Conservation (phyloP, 129 eudicot genomes). For the Artemisia tridentata region DNA sequence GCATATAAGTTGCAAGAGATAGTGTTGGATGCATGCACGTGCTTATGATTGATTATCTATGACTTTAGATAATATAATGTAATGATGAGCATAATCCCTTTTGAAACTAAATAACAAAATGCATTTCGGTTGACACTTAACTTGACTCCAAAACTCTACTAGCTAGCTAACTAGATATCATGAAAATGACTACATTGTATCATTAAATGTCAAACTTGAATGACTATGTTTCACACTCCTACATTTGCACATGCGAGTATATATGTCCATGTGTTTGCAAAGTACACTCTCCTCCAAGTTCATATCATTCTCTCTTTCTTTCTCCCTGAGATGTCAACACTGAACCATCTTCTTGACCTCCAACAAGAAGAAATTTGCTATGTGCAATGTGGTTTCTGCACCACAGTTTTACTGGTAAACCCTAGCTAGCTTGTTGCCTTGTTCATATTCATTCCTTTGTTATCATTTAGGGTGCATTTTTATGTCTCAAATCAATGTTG, state of each 20-base stretch:
- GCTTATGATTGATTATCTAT: too few relatives aligned
- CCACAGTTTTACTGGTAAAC: constrained; percentile 78
- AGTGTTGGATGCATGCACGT: too few relatives aligned
- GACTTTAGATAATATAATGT: neutral
- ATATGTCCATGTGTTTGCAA: constrained; percentile 9
- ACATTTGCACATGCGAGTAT: neutral
- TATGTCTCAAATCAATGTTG: too few relatives aligned
- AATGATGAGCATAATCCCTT: constrained; percentile 2
- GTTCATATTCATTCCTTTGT: neutral
- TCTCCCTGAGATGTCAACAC: constrained; percentile 47
- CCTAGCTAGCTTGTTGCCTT: neutral
- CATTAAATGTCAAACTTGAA: constrained; percentile 23
- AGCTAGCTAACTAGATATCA: neutral
- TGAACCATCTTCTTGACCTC: constrained; percentile 46
- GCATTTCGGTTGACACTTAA: neutral
- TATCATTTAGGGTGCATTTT: neutral
- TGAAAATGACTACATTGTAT: constrained; percentile 22
- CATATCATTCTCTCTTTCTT: constrained; percentile 14
- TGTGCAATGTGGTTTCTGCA: constrained; percentile 80
- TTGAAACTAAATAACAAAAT: neutral
- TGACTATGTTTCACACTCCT: constrained; percentile 14
- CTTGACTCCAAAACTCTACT: constrained; percentile 9
- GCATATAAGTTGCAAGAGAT: too few relatives aligned
- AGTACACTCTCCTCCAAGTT: constrained; percentile 24
- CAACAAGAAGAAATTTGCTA: constrained; percentile 76